A percentile compares a stretch with the other conserved stretches of the same genome.
These are phyloP conservation scores for Candida wancherniae DNA, from an alignment of 805 yeast species.

Conservation along the genomic window DNA sequence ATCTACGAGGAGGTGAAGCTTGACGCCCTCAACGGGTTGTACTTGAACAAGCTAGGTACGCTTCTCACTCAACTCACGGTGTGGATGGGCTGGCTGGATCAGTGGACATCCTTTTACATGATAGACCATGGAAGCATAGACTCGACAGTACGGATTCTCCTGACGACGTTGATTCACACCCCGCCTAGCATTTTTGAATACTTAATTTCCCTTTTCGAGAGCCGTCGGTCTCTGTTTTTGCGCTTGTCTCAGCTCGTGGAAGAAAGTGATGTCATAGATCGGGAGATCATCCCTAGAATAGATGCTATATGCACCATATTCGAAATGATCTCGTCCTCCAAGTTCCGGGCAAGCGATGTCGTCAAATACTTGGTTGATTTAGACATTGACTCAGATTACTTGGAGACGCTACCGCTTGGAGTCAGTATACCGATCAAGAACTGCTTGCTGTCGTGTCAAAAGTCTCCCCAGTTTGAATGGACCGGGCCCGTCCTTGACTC, in stretches of 20 bases:
- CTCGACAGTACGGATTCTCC: conserved; percentile 34
- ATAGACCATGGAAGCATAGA: conserved; percentile 32
- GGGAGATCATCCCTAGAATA: conserved; percentile 61
- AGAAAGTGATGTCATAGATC: conserved; percentile 56
- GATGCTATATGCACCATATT: conserved; percentile 53
- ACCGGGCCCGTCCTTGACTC: conserved; percentile 45
- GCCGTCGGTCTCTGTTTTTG: conserved; percentile 47
- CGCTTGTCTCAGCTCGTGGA: conserved; percentile 66
- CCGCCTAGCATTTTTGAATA: conserved; percentile 63
- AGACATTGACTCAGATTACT: conserved; percentile 44
- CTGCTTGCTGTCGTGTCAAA: conserved; percentile 51
- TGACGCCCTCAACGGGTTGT: conserved; percentile 40
- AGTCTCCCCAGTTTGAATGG: conserved; percentile 47
- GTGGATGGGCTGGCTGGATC: conserved; percentile 72
- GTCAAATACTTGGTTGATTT: conserved; percentile 59
- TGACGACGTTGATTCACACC: conserved; percentile 41
- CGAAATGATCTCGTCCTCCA: conserved; percentile 55
- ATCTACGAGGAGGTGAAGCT: conserved; percentile 71
- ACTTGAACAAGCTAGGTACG: conserved; percentile 41
- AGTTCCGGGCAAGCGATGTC: conserved; percentile 48
- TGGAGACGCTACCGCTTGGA: conserved; percentile 74
- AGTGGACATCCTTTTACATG: conserved; percentile 59
- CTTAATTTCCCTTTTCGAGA: conserved; percentile 45
- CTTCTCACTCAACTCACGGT: conserved; percentile 57
- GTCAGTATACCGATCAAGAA: conserved; percentile 63